Evolutionary conservation across 2,329 filamentous ascomycete genomes (phyloP), one percentile per base, ranked within the genome.

Genomic region (Talaromyces sp.): DNA sequence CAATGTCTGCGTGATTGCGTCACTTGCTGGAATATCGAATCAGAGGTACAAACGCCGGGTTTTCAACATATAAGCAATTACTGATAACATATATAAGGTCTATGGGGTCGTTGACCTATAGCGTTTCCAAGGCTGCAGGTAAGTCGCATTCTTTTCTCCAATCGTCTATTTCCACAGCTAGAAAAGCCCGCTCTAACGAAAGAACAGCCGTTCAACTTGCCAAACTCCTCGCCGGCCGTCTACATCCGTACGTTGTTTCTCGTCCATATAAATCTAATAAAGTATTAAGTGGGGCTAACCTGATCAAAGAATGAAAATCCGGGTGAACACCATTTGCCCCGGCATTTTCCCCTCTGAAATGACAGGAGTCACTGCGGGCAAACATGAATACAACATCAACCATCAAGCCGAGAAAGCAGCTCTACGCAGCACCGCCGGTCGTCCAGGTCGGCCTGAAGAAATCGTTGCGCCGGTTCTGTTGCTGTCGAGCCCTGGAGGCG

Each of bases 1-100:
- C 9, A 70, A 68, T 41, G 67, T 70, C 14, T 64, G 63, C 38
- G 62, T 70, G 14, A 70, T 70, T 61, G 63, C 68, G 6, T 68
- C 69, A 11, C 56, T 70, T 2, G 67, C 68, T 13, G 69, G 64
- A 27, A 31, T 70, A 21, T 65, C 61, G 9, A 68, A 66, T 56
- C 62, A 66, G 46, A 62, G 65, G 65, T 66, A 41, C 1, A 19
- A n/a, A 41, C n/a, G 14, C 50, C 38, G 9, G 55, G 35, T 50
- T 10, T 32, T 24, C 27, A 17, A 24, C 19, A 27, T 26, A n/a
- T n/a, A 27, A 55, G 6, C 17, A 32, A 27, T 27, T 7, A 21
- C 24, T 58, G 56, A 29, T n/a, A 21, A 29, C 1, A 32, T 19
- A 43, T 24, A 24, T 46, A 3, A 63, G 62, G 26, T 35, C 63